Conservation (phyloP, 257 asterid genomes). For the Solanum etuberosum region DNA sequence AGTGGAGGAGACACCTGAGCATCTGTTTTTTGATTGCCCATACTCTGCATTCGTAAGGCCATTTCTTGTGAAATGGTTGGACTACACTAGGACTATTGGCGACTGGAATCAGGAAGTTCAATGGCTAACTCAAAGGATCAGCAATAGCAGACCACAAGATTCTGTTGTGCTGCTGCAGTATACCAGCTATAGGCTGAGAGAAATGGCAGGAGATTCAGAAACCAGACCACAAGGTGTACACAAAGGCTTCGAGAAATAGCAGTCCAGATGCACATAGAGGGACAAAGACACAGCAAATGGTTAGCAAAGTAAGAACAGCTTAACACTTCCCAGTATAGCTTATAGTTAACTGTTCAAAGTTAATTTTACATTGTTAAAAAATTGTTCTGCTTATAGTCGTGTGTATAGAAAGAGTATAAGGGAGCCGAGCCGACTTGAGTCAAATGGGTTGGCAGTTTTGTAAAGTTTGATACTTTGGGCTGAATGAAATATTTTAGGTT, state of each 20-base stretch:
- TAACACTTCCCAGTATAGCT: background rate
- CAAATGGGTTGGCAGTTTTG: background rate
- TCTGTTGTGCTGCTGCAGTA: background rate
- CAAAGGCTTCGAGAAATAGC: background rate
- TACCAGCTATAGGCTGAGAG: background rate
- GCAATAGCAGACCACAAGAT: background rate
- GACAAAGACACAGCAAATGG: background rate
- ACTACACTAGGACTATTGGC: background rate
- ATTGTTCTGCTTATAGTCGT: background rate
- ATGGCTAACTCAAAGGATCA: background rate
- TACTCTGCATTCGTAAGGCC: background rate
- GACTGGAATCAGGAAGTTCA: background rate
- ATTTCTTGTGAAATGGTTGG: background rate
- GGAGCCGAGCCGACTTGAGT: background rate
- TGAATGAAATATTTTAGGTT: background rate
- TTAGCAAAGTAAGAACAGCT: background rate
- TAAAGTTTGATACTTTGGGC: background rate
- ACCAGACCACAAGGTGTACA: background rate
- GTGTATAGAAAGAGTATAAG: background rate
- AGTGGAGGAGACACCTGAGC: background rate
- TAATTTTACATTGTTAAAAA: background rate
- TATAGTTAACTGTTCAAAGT: background rate
- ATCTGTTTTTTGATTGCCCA: background rate
- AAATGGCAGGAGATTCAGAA: background rate
- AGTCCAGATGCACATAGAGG: background rate